Base-by-base conservation (phyloP, 2,329 filamentous ascomycete genomes). In the Parastagonospora avenae region DNA sequence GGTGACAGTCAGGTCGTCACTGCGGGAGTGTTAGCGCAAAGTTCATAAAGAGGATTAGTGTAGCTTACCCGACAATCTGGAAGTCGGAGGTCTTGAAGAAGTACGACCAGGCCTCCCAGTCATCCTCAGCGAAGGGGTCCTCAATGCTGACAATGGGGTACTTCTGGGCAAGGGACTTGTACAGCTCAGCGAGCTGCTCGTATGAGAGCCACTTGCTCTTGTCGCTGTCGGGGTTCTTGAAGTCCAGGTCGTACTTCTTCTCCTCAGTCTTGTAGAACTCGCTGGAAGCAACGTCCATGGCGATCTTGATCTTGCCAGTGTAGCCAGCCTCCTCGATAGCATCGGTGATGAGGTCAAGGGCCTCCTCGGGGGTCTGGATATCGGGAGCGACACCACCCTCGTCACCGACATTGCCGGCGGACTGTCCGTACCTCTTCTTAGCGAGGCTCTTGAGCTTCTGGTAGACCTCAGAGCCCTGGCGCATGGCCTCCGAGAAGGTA, bases 21-120 rank as follows among this genome's bases (percentile, higher is more conserved):
- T 48, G 11, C 3, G 14, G 4, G 8, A 2, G 1, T 9, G 24
- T 48, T 29, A 48, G 45, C 16, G 12, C 9, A 14, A 2, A 4
- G 5, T 6, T 15, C 4, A 15, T 12, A 11, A 16, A 15, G 1
- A 15, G 4, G 16, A 6, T 2, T n/a, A 30, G 8, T 19, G 4
- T 15, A 36, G 33, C 45, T 42, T 42, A 48, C 45, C 45, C 94
- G 66, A 99, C 94, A 75, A 99, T 92, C 85, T 99, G 94, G 84
- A 95, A 92, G 80, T 97, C 88, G 75, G 91, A 92, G 71, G 91
- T 94, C 90, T 97, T 97, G 89, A 89, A 96, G 89, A 97, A 99
- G 88, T 97, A 96, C 87, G 91, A 96, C 94, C 94, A 99, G 58
- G 94, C 94, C 86, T 97, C 93, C 94, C 94, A 99, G 85, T 99